Conservation (phyloP, 2,329 filamentous ascomycete species). For the Aspergillus quadricinctus region DNA sequence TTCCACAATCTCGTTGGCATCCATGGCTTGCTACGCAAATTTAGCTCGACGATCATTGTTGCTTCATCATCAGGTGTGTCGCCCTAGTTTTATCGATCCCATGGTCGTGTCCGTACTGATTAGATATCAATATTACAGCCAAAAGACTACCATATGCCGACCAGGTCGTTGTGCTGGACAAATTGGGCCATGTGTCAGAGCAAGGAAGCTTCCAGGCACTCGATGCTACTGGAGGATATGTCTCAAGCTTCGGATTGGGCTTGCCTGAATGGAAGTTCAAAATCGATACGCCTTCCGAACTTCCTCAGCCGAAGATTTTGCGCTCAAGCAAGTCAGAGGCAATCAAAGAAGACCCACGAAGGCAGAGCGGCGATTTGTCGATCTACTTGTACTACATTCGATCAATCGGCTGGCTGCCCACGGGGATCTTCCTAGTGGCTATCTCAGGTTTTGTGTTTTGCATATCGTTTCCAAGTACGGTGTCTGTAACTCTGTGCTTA, state of each 20-base stretch:
- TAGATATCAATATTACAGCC: slow-evolving; percentile 13
- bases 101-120: background rate
- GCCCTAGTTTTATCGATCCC: background rate
- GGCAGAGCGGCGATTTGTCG: slow-evolving; percentile 38
- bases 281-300: slow-evolving; percentile 8
- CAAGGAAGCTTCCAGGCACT: slow-evolving; percentile 39
- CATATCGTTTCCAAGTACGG: slow-evolving; percentile 39
- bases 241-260: slow-evolving; percentile 36
- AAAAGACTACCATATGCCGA: slow-evolving; percentile 42
- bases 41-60: slow-evolving; percentile 37
- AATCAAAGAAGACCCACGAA: slow-evolving; percentile 24
- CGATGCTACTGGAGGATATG: slow-evolving; percentile 35
- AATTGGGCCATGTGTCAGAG: slow-evolving; percentile 37
- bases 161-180: slow-evolving; percentile 38
- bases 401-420: slow-evolving; percentile 35
- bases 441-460: slow-evolving; percentile 38
- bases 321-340: slow-evolving; percentile 11
- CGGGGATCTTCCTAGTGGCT: slow-evolving; percentile 33
- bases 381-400: slow-evolving; percentile 41
- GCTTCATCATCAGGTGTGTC: slow-evolving; percentile 33
- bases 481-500: no score
- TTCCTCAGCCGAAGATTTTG: slow-evolving; percentile 3
- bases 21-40: slow-evolving; percentile 43
- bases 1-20: slow-evolving; percentile 45
- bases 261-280: slow-evolving; percentile 29